Conservation (phyloP, 352 stramenopile genomes). For the Phytophthora capsici region DNA sequence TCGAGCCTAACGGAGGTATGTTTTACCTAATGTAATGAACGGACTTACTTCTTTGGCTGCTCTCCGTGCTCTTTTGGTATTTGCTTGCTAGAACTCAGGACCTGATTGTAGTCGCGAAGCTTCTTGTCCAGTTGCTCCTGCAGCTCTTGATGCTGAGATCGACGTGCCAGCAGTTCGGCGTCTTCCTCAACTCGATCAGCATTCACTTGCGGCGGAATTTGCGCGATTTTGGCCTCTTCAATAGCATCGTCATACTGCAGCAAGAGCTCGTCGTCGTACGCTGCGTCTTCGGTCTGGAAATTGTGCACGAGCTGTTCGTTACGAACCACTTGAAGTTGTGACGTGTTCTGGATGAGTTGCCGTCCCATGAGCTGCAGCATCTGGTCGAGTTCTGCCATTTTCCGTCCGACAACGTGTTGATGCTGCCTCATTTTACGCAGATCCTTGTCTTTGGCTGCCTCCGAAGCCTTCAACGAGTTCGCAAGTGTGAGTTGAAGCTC, state of each 20-base stretch:
- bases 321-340: conserved; percentile 60
- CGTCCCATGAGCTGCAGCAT: conserved; percentile 67
- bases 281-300: conserved; percentile 18
- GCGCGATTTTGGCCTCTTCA: conserved; percentile 4
- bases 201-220: background rate
- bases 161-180: conserved; percentile 10
- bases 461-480: conserved; percentile 23
- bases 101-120: conserved; percentile 43
- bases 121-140: conserved; percentile 47
- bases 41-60: conserved; percentile 26
- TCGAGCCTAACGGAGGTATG: conserved; percentile 24
- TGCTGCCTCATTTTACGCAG: conserved; percentile 33
- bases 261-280: conserved; percentile 23
- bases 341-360: conserved; percentile 76
- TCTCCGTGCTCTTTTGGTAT: conserved; percentile 3
- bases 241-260: conserved; percentile 9
- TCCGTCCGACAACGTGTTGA: conserved; percentile 39
- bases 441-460: conserved; percentile 28
- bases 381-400: conserved; percentile 64
- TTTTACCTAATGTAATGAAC: conserved; percentile 43
- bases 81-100: conserved; percentile 24
- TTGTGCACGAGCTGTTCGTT: conserved; percentile 41
- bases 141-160: conserved; percentile 45
- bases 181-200: conserved; percentile 1
- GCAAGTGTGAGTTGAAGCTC: conserved; percentile 22